Percentiles rank a stretch among this genome's conserved stretches.
phyloP scores from a whole-genome alignment of 1,284 basidiomycete genomes.

The Marasmius oreades region DNA sequence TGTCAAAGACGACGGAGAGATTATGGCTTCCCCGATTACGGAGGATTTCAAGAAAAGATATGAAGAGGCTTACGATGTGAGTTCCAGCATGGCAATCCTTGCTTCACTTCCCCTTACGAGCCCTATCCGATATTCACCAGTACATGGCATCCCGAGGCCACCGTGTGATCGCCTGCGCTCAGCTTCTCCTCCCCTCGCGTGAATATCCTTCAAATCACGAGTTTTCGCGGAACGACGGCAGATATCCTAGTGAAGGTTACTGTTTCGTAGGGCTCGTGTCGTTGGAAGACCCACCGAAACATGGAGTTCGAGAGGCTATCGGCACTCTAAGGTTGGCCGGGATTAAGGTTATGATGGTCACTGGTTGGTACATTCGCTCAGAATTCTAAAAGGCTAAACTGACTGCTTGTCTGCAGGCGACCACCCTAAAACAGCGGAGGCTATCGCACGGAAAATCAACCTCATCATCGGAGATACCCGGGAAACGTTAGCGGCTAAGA shows the following conservation, averaged over 20 bases:
- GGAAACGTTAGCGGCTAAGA: constrained; percentile 54
- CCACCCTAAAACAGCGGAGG: constrained; percentile 64
- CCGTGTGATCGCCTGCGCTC: constrained; percentile 67
- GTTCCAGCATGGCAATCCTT: constrained; percentile 15
- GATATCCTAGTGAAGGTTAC: constrained; percentile 52
- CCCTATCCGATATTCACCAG: constrained; percentile 35
- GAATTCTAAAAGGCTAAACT: not conserved
- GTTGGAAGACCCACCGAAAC: constrained; percentile 67
- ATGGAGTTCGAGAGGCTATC: constrained; percentile 67
- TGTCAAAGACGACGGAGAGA: constrained; percentile 44
- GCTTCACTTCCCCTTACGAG: constrained; percentile 4
- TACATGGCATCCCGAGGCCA: constrained; percentile 73
- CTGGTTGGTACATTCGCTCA: constrained; percentile 33
- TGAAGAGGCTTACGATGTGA: constrained; percentile 58
- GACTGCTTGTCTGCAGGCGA: constrained; percentile 6
- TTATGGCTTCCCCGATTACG: constrained; percentile 40
- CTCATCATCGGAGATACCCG: constrained; percentile 60
- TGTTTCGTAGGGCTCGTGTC: constrained; percentile 64
- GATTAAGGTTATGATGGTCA: constrained; percentile 74
- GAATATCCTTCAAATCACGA: constrained; percentile 41
- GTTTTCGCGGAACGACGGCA: constrained; percentile 53
- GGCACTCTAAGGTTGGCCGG: constrained; percentile 64
- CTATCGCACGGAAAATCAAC: constrained; percentile 68
- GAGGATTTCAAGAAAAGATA: constrained; percentile 52
- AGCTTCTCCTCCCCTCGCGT: constrained; percentile 46